Percentiles rank a stretch among this genome's conserved stretches.
These are phyloP conservation scores for Dactylorhiza incarnata DNA, from an alignment of 106 monocot species.

Conservation along the genomic window DNA sequence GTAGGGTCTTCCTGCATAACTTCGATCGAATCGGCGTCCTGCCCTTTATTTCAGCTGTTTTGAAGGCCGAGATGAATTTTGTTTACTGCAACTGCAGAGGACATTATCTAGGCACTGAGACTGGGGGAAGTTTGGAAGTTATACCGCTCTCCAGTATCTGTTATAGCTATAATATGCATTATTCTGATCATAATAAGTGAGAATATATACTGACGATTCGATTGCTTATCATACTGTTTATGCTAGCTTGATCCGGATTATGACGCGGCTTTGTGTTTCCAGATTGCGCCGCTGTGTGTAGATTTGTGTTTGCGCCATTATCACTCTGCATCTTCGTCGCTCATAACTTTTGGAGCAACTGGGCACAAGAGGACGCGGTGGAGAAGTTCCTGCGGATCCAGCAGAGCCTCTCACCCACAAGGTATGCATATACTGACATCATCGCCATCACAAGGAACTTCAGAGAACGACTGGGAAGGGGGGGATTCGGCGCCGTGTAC, in stretches of 20 bases:
- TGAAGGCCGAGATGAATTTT: slow-evolving; percentile 2
- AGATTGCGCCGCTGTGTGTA: background rate
- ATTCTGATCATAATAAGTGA: background rate
- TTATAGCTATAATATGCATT: background rate
- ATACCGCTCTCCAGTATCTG: background rate
- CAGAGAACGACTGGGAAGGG: slow-evolving; percentile 25
- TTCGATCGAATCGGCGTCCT: background rate
- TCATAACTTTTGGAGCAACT: slow-evolving; percentile 10
- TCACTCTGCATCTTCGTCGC: slow-evolving; percentile 17
- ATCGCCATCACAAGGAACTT: slow-evolving; percentile 31
- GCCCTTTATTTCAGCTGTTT: background rate
- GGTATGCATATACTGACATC: slow-evolving; percentile 40
- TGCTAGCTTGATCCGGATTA: too few species aligned
- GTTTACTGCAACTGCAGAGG: background rate
- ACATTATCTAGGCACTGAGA: background rate
- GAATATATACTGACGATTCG: background rate
- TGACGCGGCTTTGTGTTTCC: background rate
- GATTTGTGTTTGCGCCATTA: slow-evolving; percentile 26
- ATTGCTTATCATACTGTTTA: background rate
- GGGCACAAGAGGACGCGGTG: background rate
- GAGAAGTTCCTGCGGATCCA: background rate
- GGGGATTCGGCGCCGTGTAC: too few species aligned
- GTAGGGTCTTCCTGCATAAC: background rate
- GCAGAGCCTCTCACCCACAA: slow-evolving; percentile 15
- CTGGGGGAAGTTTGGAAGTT: too few species aligned